Evolutionary conservation across 768 basidiomycete species (phyloP), one percentile per base, ranked within the genome.

Genomic region (Mycena maculata): DNA sequence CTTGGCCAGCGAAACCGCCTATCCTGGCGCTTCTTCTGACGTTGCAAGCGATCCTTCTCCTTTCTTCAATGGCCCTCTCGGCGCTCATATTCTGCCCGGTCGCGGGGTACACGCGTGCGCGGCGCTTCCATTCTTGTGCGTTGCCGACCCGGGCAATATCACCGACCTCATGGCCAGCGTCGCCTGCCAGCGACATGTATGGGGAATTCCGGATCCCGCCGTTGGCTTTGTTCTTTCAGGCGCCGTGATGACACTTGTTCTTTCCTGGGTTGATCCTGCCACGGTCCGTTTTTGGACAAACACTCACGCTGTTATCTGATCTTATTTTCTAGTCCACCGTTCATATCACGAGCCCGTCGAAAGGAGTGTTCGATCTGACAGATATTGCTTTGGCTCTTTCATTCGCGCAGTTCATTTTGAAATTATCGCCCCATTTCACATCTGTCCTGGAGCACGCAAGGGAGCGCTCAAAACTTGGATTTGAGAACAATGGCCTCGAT

Each of bases 161-260:
- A 18, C 28, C 30, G 38, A 64, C 47, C 63, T 64, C 47, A 64
- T 64, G 63, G 3, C 55, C 27, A 57, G 36, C 36, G 55, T 57
- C 12, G 63, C 63, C 0, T 64, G 63, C 22, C 55, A 64, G 15
- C 31, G 62, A 47, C 38, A 20, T n/a, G 59, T 52, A 18, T 52
- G 47, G 57, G 57, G 53, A 2, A 48, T 63, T 27, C 13, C 39
- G 13, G n/a, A 38, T 38, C 63, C 63, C 23, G 48, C 15, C 20
- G 20, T 57, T 0, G 33, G 33, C 33, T 36, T 36, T 36, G 33
- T 36, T 36, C 33, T 36, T 36, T 36, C 54, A 8, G 54, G 45
- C 31, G 13, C 20, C 3, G 22, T 52, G 10, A 28, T 27, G 1
- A 42, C 30, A 8, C 55, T 64, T 58, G n/a, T 64, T 3, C 20